Evolutionary conservation across 2,329 filamentous ascomycete genomes (phyloP), one percentile per base, ranked within the genome.

Genomic region (Aspergillus ruber): DNA sequence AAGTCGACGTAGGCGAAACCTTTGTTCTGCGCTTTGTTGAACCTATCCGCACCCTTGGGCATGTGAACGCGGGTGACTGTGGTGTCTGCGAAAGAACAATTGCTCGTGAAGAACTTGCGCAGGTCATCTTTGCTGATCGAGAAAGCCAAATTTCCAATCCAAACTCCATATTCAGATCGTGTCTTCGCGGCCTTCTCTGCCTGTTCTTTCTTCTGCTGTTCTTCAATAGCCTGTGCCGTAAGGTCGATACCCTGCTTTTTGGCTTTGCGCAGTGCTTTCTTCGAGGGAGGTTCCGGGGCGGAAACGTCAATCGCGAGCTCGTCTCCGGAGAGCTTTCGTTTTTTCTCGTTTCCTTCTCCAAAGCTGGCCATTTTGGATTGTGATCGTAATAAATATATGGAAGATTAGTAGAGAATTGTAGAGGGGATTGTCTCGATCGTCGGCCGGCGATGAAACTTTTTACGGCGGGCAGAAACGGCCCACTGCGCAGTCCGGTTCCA

Each of bases 1-100:
- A 98, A 95, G 66, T 98, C 94, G 54, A 98, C 83, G 64, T 98
- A 98, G 46, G 93, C 93, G 64, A 96, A 98, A 13, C 93, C 94
- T 70, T 86, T 91, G 74, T 97, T 98, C 59, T 84, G 75, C 18
- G 78, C 70, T 58, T 77, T 80, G 29, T 66, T 64, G 49, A 61
- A 62, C 44, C 79, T 84, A 49, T 74, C 76, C 6, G 73, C 60
- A 3, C 77, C 74, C 18, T 72, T 79, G 1, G 90, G 90, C 62
- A 96, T 74, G 68, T 96, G 85, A 44, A 97, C 75, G 50, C 93
- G 81, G 1, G 90, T 95, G 56, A 98, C 93, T 52, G 83, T 80
- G 43, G 82, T 79, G 47, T 82, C 78, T 25, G 79, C 72, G 52
- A 89, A 82, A 47, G 76, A 73, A 50, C 82, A 84, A 43, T 83